These are phyloP conservation scores for Podila epicladia DNA, from an alignment of 192 early-diverging fungal genomes.

Conservation along the genomic window DNA sequence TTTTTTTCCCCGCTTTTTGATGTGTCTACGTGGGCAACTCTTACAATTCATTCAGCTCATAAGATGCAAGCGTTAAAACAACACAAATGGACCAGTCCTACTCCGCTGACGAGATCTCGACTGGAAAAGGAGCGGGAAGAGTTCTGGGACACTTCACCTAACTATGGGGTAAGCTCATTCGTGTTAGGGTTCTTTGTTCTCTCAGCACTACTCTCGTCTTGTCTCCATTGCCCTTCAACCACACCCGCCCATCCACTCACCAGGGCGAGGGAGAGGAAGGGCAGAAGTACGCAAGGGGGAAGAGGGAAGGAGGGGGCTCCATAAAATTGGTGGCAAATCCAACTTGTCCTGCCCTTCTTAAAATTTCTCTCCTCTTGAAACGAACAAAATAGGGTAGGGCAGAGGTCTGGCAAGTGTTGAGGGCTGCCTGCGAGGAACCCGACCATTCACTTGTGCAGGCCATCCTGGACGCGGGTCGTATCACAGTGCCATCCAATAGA, in stretches of 20 bases:
- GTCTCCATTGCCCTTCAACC: background rate
- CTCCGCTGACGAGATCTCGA: conserved; percentile 3
- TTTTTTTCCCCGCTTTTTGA: background rate
- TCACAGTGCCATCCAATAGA: conserved; percentile 5
- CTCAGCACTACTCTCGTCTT: background rate
- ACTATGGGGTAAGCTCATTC: conserved; percentile 3
- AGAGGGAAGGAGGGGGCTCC: no score
- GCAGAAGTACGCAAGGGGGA: no score
- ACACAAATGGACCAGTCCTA: background rate
- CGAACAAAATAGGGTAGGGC: background rate
- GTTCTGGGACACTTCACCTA: conserved; percentile 8
- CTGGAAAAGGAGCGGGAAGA: conserved; percentile 2
- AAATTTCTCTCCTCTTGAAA: background rate
- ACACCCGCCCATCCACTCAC: no score
- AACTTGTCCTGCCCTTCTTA: background rate
- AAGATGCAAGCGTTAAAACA: background rate
- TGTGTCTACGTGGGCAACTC: background rate
- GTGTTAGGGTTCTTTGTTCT: background rate
- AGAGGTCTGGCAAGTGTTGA: conserved; percentile 10
- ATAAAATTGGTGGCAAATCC: background rate
- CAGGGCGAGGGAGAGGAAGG: no score
- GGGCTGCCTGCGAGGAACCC: conserved; percentile 3
- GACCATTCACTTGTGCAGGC: conserved; percentile 1
- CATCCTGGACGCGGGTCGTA: conserved; percentile 5
- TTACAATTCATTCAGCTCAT: background rate